Evolutionary conservation across 345 rosid species (phyloP).

Genomic region (Lumnitzera racemosa): DNA sequence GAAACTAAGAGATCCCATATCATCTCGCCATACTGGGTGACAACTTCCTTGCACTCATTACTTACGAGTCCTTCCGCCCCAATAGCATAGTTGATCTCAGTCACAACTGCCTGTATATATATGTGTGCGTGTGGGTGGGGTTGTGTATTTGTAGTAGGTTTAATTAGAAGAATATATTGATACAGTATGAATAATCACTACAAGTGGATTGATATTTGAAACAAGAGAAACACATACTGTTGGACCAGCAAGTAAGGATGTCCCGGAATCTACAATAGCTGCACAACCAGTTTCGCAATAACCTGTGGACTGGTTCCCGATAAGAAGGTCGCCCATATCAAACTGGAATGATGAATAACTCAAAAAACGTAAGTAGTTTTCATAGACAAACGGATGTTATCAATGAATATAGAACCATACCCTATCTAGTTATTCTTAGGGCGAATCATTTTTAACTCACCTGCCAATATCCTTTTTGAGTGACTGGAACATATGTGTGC

Average conservation of each 20-base stretch:
- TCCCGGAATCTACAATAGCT: constrained; percentile 76
- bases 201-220: no score
- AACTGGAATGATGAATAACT: constrained; percentile 31
- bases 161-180: not conserved
- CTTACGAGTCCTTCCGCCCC: constrained; percentile 67
- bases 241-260: constrained; percentile 76
- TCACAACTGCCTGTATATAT: constrained; percentile 39
- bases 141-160: not conserved
- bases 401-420: no score
- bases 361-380: not conserved
- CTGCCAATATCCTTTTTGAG: constrained; percentile 80
- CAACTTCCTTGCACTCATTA: constrained; percentile 60
- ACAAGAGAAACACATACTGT: constrained; percentile 28
- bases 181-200: no score
- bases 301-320: constrained; percentile 60
- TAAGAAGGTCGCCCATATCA: constrained; percentile 57
- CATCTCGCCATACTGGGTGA: constrained; percentile 57
- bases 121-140: no score
- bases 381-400: no score
- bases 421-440: not conserved
- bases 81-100: constrained; percentile 74
- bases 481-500: constrained; percentile 67
- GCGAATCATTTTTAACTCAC: constrained; percentile 18
- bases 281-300: constrained; percentile 53
- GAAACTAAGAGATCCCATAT: constrained; percentile 67